Conservation (phyloP, 257 asterid species). For the Thymus mandschuricus region DNA sequence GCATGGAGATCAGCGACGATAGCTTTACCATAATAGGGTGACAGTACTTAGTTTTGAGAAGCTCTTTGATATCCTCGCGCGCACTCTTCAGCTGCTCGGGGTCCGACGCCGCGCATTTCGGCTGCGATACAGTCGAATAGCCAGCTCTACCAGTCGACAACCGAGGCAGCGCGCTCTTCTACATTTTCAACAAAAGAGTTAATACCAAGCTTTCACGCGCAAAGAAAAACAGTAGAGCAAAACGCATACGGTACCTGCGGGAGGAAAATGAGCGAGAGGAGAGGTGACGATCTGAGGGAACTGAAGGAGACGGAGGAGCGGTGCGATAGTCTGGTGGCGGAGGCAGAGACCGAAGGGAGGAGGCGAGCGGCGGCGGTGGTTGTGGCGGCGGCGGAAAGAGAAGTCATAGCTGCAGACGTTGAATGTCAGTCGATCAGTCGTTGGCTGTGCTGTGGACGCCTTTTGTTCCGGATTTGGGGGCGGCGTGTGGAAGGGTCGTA, state of each 20-base stretch:
- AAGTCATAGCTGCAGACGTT: slow-evolving; percentile 48
- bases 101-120: slow-evolving; percentile 76
- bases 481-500: slow-evolving; percentile 40
- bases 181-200: slow-evolving; percentile 5
- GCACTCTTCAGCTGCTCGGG: slow-evolving; percentile 87
- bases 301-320: slow-evolving; percentile 45
- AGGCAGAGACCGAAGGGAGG: slow-evolving; percentile 47
- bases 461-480: slow-evolving; percentile 36
- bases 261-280: slow-evolving; percentile 52
- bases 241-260: slow-evolving; percentile 45
- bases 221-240: neutral
- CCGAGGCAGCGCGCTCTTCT: slow-evolving; percentile 49
- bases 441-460: slow-evolving; percentile 28
- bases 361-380: slow-evolving; percentile 37
- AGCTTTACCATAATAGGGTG: slow-evolving; percentile 80
- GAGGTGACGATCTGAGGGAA: slow-evolving; percentile 62
- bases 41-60: slow-evolving; percentile 64
- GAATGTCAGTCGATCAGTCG: slow-evolving; percentile 31
- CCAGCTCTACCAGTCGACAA: slow-evolving; percentile 49
- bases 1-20: neutral
- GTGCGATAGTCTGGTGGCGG: slow-evolving; percentile 41
- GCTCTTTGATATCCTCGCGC: slow-evolving; percentile 79
- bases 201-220: neutral
- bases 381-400: slow-evolving; percentile 55
- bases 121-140: slow-evolving; percentile 58